Evolutionary conservation across 768 basidiomycete genomes (phyloP).

Genomic region (Baorangia bicolor): DNA sequence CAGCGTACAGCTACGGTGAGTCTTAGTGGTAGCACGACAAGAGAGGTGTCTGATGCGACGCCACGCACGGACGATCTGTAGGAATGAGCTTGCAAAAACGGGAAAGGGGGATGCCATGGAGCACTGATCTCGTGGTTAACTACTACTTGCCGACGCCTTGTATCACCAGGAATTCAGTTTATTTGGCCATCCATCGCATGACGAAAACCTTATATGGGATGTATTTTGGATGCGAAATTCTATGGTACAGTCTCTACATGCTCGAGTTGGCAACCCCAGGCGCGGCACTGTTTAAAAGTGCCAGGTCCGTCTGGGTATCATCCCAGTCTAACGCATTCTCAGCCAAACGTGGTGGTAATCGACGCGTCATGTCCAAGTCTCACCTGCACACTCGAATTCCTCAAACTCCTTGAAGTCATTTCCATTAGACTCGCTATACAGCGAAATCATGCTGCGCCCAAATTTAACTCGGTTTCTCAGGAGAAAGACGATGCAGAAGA

Average conservation of each 20-base stretch:
- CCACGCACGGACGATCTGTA: conserved; percentile 21
- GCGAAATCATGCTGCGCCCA: no score
- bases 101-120: conserved; percentile 54
- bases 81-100: conserved; percentile 66
- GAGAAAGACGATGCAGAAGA: no score
- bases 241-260: neutral
- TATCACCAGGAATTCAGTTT: conserved; percentile 4
- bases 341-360: no score
- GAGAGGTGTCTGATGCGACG: neutral
- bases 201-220: neutral
- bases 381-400: no score
- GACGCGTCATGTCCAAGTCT: no score
- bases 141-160: neutral
- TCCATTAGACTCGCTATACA: no score
- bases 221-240: neutral
- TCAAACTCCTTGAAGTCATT: no score
- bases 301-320: no score
- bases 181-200: neutral
- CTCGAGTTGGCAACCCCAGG: no score
- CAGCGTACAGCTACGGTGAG: conserved; percentile 90
- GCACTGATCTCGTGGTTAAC: conserved; percentile 36
- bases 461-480: no score
- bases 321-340: no score
- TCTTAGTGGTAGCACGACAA: neutral
- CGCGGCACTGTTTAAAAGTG: no score